These are phyloP conservation scores for Pseudogymnoascus sp. DNA, from an alignment of 2,329 filamentous ascomycete species.

Conservation along the genomic window DNA sequence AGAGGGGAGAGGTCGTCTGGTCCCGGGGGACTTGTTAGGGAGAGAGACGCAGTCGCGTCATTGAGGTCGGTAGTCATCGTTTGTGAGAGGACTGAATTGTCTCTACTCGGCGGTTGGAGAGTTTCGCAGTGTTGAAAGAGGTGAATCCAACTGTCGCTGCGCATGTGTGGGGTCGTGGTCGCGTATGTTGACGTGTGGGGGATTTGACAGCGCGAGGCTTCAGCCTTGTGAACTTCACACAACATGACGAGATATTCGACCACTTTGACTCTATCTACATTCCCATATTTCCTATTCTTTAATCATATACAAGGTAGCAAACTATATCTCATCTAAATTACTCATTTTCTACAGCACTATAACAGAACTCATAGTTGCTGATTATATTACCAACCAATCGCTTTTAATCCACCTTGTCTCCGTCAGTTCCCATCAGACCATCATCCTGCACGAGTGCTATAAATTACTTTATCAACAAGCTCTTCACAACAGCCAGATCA, in stretches of 20 bases:
- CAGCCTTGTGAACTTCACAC: neutral
- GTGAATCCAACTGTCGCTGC: neutral
- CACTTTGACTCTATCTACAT: neutral
- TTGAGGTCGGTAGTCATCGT: slow-evolving; percentile 16
- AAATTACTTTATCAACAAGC: neutral
- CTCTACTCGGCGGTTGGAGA: neutral
- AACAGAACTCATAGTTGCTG: neutral
- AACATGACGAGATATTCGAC: neutral
- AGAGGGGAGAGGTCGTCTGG: slow-evolving; percentile 58
- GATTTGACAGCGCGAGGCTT: neutral
- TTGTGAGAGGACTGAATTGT: neutral
- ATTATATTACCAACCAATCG: slow-evolving; percentile 2
- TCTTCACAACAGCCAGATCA: neutral
- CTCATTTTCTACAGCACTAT: neutral
- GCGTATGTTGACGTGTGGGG: slow-evolving; percentile 6
- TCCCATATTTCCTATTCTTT: slow-evolving; percentile 1
- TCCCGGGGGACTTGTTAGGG: slow-evolving; percentile 23
- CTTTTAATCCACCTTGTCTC: neutral
- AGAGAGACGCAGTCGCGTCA: slow-evolving; percentile 12
- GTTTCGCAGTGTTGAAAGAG: neutral
- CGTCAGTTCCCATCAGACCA: neutral
- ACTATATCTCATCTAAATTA: neutral
- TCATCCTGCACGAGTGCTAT: neutral
- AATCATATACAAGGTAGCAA: neutral
- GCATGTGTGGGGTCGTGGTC: slow-evolving; percentile 2